Evolutionary conservation across 805 yeast species (phyloP).

Genomic region (Metschnikowia chrysomelidarum): DNA sequence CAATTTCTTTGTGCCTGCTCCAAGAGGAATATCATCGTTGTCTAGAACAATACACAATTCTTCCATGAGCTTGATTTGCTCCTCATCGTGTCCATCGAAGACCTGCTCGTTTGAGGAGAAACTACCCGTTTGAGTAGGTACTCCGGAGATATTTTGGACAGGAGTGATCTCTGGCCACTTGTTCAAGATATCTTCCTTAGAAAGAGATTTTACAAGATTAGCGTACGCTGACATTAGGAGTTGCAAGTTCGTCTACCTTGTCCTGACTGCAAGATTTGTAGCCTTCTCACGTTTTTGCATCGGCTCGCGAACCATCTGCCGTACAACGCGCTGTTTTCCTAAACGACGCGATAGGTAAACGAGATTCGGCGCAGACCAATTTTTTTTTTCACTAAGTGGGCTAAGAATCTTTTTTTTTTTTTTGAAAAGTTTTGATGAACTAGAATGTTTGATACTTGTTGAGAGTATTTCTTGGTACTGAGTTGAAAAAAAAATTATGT

Average conservation of each 20-base stretch:
- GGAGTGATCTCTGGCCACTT: conserved; percentile 71
- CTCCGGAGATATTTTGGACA: conserved; percentile 56
- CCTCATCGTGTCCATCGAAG: conserved; percentile 88
- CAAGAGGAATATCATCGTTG: conserved; percentile 81
- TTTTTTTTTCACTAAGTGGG: no score
- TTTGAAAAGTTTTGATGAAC: no score
- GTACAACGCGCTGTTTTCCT: conserved; percentile 8
- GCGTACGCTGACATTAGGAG: conserved; percentile 35
- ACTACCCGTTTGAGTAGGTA: conserved; percentile 38
- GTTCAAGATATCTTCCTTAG: conserved; percentile 48
- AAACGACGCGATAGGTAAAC: no score
- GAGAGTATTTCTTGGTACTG: no score
- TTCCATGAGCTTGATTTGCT: conserved; percentile 92
- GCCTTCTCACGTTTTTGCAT: neutral
- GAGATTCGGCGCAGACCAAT: no score
- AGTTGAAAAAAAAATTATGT: no score
- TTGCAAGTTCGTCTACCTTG: neutral
- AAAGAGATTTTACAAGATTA: conserved; percentile 52
- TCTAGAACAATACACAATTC: conserved; percentile 94
- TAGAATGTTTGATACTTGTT: no score
- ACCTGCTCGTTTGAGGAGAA: conserved; percentile 33
- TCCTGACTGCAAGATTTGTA: neutral
- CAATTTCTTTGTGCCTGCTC: conserved; percentile 90
- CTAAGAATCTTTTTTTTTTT: no score
- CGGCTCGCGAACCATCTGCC: conserved; percentile 4